Conservation (phyloP, 495 filamentous ascomycete species). For the Penicillium alfredii region DNA sequence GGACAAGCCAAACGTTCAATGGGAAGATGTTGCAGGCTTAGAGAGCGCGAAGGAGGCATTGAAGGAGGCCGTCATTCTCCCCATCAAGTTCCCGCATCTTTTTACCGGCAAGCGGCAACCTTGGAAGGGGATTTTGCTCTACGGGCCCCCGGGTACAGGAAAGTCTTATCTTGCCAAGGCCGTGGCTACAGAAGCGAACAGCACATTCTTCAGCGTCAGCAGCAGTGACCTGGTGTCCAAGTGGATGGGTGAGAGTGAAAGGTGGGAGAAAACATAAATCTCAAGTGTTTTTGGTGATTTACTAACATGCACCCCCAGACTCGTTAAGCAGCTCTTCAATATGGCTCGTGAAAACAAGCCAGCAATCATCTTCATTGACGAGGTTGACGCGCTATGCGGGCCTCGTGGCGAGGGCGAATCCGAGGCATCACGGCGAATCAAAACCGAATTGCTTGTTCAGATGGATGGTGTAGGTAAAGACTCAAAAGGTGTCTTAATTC, state of each 20-base stretch:
- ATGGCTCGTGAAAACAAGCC: constrained; percentile 99
- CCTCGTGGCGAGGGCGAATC: constrained; percentile 96
- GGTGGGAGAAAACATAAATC: no score
- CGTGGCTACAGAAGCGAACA: constrained; percentile 96
- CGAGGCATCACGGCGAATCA: constrained; percentile 94
- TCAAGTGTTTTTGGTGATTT: constrained; percentile 3
- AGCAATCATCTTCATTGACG: constrained; percentile 98
- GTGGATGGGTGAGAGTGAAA: constrained; percentile 99
- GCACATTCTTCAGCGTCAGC: constrained; percentile 98
- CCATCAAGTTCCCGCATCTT: constrained; percentile 96
- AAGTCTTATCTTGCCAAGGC: constrained; percentile 97
- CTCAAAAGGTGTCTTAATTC: constrained; percentile 84
- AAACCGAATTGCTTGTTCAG: constrained; percentile 96
- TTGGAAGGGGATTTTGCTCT: constrained; percentile 96
- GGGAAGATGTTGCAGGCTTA: constrained; percentile 98
- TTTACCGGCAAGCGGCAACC: constrained; percentile 96
- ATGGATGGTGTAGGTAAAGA: constrained; percentile 99
- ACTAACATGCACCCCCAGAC: constrained; percentile 43
- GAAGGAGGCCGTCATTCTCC: constrained; percentile 94
- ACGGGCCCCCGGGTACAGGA: constrained; percentile 93
- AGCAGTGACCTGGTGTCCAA: constrained; percentile 95
- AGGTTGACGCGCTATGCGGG: constrained; percentile 95
- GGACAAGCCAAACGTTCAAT: constrained; percentile 90
- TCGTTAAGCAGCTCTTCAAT: constrained; percentile 95
- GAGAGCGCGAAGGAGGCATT: constrained; percentile 93